Base-by-base conservation (phyloP, 176 grass and related monocot genomes). In the Carex parvula region DNA sequence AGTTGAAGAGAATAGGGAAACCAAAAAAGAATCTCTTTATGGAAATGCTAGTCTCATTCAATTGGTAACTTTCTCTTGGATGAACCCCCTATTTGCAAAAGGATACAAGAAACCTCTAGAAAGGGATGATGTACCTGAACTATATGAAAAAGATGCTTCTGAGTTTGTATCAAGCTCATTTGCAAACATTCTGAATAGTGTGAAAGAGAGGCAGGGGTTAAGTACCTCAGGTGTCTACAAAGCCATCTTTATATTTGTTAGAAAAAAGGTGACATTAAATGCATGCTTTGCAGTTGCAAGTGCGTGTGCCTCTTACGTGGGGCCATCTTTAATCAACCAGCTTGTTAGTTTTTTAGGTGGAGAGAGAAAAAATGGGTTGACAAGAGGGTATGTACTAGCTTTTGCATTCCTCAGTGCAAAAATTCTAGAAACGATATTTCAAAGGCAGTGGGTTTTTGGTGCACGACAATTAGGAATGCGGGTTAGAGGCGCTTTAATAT, bases 361-460 rank as follows among this genome's bases (percentile, higher is more conserved):
- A 18, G 85, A 94, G 70, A 92, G 88, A 81, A 68, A 88, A 79
- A 85, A 99, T 82, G 96, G 96, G 72, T 79, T 93, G 64, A 92
- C 65, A 87, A 84, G 79, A 58, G 96, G 96, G 18, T 95, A 93
- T 61, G 18, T 99, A 60, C 91, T 99, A 4, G 91, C 86, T 62
- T 46, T 79, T 66, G 83, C 87, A 85, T 91, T 95, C 86, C 67
- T 99, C 60, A 89, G 89, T 85, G 96, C 96, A 20, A 99, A 99
- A 87, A 22, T 99, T 37, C 79, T 95, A 60, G 96, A 95, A 55
- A 99, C 96, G 17, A 30, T 90, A 84, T 41, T 86, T 76, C 88
- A 99, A 76, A 92, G 91, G 79, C 91, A 94, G 71, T 99, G 96
- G 96, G 39, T 92, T 94, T 99, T 99, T 85, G 93, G 96, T 54